Conservation (phyloP, 2,329 filamentous ascomycete species). For the Sarocladiaceae sp. region DNA sequence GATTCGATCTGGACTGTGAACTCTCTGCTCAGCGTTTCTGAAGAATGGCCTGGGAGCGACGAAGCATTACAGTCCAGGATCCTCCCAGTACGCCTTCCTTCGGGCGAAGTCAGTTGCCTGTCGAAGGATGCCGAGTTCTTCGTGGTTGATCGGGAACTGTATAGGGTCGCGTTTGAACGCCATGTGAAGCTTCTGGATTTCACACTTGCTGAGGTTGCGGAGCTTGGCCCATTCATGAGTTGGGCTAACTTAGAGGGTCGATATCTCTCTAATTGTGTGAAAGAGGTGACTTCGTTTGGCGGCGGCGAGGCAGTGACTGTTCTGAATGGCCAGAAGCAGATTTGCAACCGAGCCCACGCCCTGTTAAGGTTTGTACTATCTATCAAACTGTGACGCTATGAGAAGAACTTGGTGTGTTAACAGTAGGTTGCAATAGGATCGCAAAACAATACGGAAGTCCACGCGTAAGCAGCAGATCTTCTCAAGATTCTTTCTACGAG, state of each 20-base stretch:
- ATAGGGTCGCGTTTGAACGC: constrained; percentile 16
- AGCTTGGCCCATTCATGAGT: constrained; percentile 19
- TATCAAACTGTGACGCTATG: background rate
- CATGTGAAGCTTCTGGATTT: constrained; percentile 25
- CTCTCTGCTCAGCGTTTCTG: constrained; percentile 3
- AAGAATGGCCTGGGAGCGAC: background rate
- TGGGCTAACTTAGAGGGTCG: constrained; percentile 22
- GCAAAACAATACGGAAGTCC: constrained; percentile 22
- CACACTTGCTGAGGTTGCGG: constrained; percentile 19
- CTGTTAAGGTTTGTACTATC: constrained; percentile 20
- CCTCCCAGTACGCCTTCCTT: constrained; percentile 22
- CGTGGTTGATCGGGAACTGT: constrained; percentile 22
- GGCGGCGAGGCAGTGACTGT: constrained; percentile 12
- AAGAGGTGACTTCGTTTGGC: constrained; percentile 19
- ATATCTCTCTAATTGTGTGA: constrained; percentile 21
- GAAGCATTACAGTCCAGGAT: constrained; percentile 19
- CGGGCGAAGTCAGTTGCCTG: constrained; percentile 9
- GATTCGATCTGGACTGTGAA: constrained; percentile 4
- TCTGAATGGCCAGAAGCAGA: constrained; percentile 14
- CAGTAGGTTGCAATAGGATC: constrained; percentile 15
- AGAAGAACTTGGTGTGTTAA: background rate
- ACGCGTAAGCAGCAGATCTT: constrained; percentile 7
- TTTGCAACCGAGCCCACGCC: constrained; percentile 19
- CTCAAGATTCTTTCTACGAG: constrained; percentile 17
- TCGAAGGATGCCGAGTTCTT: constrained; percentile 13